A percentile compares a stretch with the other conserved stretches of the same genome.
Conservation (phyloP, 768 basidiomycete genomes). For the Psilocybe subaeruginosa region DNA sequence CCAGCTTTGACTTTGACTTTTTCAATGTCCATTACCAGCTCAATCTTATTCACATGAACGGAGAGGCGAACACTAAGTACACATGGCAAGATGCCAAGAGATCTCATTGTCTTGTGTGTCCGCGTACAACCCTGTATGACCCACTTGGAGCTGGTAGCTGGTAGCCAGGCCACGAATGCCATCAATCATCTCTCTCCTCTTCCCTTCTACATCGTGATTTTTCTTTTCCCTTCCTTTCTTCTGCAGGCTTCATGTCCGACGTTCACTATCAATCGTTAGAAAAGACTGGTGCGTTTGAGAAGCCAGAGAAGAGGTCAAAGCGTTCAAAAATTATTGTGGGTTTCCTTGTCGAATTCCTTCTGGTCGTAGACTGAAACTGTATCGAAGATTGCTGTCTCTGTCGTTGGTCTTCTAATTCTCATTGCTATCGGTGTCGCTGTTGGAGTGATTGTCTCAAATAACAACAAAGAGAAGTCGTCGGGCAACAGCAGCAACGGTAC, state of each 20-base stretch:
- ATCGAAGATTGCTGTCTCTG: slow-evolving; percentile 53
- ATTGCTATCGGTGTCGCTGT: slow-evolving; percentile 62
- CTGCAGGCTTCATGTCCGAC: slow-evolving; percentile 17
- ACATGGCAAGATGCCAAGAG: slow-evolving; percentile 1
- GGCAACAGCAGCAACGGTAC: slow-evolving; percentile 11
- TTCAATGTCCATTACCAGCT: no score
- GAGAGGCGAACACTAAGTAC: neutral
- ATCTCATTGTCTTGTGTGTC: neutral
- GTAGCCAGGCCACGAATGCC: neutral
- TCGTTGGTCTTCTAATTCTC: slow-evolving; percentile 50
- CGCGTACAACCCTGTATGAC: neutral
- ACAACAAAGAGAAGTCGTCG: slow-evolving; percentile 32
- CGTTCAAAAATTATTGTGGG: slow-evolving; percentile 65
- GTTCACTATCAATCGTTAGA: slow-evolving; percentile 19
- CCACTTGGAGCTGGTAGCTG: neutral
- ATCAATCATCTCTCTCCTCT: slow-evolving; percentile 5
- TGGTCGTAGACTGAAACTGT: neutral
- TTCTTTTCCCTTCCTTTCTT: slow-evolving; percentile 11
- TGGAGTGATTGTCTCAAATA: slow-evolving; percentile 67
- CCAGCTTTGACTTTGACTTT: no score
- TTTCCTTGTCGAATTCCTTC: slow-evolving; percentile 15
- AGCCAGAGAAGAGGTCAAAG: slow-evolving; percentile 29
- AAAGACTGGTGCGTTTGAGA: slow-evolving; percentile 32
- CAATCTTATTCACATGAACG: neutral
- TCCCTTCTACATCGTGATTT: slow-evolving; percentile 4